Conservation (phyloP, 306 rosid species). For the Cucurbita moschata region DNA sequence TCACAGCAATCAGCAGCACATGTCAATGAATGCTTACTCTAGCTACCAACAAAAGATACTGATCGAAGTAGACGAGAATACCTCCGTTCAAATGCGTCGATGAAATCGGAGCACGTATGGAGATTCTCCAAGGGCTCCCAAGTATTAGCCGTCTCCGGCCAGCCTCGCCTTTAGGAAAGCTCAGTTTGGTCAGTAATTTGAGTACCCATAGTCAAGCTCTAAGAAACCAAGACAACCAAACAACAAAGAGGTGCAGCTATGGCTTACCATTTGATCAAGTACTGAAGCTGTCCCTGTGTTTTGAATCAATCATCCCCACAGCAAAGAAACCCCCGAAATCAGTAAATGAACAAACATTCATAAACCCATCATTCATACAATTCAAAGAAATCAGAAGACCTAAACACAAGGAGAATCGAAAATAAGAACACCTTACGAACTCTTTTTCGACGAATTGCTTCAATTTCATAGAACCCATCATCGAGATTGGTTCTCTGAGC, state of each 20-base stretch:
- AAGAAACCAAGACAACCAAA: neutral
- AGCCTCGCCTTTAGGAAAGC: conserved; percentile 50
- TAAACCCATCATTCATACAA: neutral
- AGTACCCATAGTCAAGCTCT: neutral
- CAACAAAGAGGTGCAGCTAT: conserved; percentile 9
- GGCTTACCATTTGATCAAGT: conserved; percentile 70
- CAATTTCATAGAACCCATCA: conserved; percentile 66
- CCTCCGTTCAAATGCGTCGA: conserved; percentile 74
- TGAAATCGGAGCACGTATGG: conserved; percentile 66
- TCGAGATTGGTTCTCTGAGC: conserved; percentile 36
- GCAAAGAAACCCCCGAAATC: conserved; percentile 5
- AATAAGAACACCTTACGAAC: conserved; percentile 44
- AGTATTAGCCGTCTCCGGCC: conserved; percentile 90
- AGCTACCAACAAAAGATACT: neutral
- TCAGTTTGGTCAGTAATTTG: conserved; percentile 6
- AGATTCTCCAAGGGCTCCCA: conserved; percentile 96
- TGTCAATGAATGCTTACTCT: neutral
- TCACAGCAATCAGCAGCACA: neutral
- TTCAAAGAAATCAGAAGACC: neutral
- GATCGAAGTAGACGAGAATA: conserved; percentile 9
- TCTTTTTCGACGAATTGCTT: conserved; percentile 73
- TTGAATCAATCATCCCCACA: conserved; percentile 5
- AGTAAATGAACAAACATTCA: neutral
- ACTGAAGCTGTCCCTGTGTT: conserved; percentile 66
- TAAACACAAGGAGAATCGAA: neutral